These are phyloP conservation scores for Ceratobasidium theobromae DNA, from an alignment of 1,284 basidiomycete species.

Conservation along the genomic window DNA sequence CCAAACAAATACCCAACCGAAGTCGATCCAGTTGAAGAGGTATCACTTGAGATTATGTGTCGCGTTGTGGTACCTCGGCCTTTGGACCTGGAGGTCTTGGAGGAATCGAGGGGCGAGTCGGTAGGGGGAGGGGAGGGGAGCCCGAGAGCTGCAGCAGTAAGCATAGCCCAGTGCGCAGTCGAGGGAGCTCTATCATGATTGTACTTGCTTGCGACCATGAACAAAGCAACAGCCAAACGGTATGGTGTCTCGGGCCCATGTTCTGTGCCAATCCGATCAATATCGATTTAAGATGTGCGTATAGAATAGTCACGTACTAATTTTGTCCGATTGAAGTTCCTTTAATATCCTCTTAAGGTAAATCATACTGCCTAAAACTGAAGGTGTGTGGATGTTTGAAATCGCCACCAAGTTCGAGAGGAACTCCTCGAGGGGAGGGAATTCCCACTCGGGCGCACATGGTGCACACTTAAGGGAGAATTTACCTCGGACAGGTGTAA, in stretches of 20 bases:
- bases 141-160: background rate
- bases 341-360: conserved; percentile 4
- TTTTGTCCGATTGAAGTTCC: background rate
- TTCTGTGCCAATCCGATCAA: background rate
- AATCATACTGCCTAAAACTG: conserved; percentile 13
- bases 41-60: too few relatives aligned
- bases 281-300: background rate
- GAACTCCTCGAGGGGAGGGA: conserved; percentile 7
- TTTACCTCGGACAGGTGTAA: conserved; percentile 7
- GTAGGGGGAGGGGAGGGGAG: background rate
- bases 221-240: conserved; percentile 5
- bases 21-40: background rate
- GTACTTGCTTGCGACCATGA: conserved; percentile 9
- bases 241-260: conserved; percentile 14
- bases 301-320: background rate
- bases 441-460: conserved; percentile 4
- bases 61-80: too few relatives aligned
- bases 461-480: background rate
- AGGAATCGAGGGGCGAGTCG: too few relatives aligned
- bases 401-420: background rate
- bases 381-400: conserved; percentile 6
- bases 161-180: background rate
- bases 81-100: too few relatives aligned
- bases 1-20: conserved; percentile 13
- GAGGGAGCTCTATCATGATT: background rate